A percentile compares a stretch with the other conserved stretches of the same genome.
phyloP scores from a whole-genome alignment of 1,284 basidiomycete species.

The Quambalaria eucalypti region DNA sequence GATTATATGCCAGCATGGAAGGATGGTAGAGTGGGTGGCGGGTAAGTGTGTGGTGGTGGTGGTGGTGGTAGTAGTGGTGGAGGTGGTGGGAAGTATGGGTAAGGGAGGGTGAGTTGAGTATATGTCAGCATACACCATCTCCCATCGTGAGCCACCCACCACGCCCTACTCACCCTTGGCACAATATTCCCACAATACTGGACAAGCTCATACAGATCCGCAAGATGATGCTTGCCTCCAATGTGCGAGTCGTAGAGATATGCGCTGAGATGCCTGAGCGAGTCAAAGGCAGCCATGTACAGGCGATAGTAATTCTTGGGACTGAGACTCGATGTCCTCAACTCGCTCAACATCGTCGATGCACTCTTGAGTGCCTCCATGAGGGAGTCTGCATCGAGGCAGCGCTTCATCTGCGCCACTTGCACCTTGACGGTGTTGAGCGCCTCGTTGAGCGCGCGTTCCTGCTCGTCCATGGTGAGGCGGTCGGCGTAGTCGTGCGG shows the following conservation, averaged over 20 bases:
- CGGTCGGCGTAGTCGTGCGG: no score
- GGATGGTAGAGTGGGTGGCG: not conserved
- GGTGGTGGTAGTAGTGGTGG: no score
- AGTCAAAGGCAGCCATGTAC: conserved; percentile 45
- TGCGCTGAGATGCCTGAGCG: conserved; percentile 42
- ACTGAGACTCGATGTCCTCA: conserved; percentile 37
- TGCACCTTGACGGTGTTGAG: conserved; percentile 45
- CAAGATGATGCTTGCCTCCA: conserved; percentile 41
- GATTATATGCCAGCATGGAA: not conserved
- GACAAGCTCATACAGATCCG: conserved; percentile 45
- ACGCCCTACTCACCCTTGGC: conserved; percentile 14
- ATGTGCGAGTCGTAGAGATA: conserved; percentile 45
- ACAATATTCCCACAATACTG: conserved; percentile 47
- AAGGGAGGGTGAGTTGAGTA: no score
- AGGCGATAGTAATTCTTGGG: conserved; percentile 46
- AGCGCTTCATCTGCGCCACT: conserved; percentile 43
- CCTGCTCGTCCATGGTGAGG: conserved; percentile 41
- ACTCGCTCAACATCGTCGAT: conserved; percentile 43
- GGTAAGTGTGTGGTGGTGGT: no score
- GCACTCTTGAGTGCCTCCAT: conserved; percentile 47
- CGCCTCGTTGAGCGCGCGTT: conserved; percentile 40
- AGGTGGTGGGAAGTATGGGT: no score
- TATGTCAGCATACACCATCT: no score
- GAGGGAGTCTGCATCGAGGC: conserved; percentile 41
- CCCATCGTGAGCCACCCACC: not conserved